Base-by-base conservation (phyloP, 805 yeast species). In the Metschnikowia matae region DNA sequence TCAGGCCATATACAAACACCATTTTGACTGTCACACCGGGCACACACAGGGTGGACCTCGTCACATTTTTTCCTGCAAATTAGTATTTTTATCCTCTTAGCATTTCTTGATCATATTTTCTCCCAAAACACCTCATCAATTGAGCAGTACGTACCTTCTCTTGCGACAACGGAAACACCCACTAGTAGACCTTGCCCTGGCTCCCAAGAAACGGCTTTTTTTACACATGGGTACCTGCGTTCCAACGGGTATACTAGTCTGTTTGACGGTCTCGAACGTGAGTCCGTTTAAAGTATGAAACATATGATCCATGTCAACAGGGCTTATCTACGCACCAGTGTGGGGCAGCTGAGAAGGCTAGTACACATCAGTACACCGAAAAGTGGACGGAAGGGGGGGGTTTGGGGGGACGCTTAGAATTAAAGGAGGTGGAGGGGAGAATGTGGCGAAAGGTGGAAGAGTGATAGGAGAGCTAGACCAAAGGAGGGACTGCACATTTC, bases 101-200 rank as follows among this genome's bases (percentile, higher is more conserved):
- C 8, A 26, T 26, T 8, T 26, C 11, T 10, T 4, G 10, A 10
- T 26, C 29, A 10, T 26, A 3, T 26, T 4, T 10, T 3, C 29
- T 26, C 29, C 11, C 29, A 26, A 26, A 26, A 3, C 11, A 3
- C 11, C 29, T 11, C 29, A 26, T 26, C 29, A 8, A 26, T 26
- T 26, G 10, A 11, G 11, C 29, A 8, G 5, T n/a, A 54, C 61
- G 31, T 58, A 58, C 60, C 53, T 58, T 46, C 57, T 42, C 37
- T 32, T 45, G 34, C 61, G 57, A 46, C 61, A 58, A n/a, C 50
- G 35, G 34, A 58, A 39, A 32, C 61, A 58, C 6, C 61, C 61
- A 2, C 41, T 35, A 15, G 31, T 21, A 6, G 61, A 54, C n/a
- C 61, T 45, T 17, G 60, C 55, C 11, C 55, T 51, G 6, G 59